phyloP scores from a whole-genome alignment of 768 basidiomycete genomes.

The Boletus insuetus region DNA sequence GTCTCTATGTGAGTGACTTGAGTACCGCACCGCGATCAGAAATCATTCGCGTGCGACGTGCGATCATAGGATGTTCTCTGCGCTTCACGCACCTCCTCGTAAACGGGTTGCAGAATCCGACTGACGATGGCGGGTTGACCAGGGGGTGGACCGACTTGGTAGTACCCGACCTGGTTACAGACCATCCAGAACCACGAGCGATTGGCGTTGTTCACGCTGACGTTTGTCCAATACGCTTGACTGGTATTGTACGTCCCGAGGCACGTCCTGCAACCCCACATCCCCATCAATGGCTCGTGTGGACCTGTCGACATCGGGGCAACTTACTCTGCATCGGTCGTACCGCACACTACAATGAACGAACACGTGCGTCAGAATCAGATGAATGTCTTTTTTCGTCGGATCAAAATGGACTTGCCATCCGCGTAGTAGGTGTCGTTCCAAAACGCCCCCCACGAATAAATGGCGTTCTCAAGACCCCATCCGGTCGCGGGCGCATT shows the following conservation, averaged over 20 bases:
- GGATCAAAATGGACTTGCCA: constrained; percentile 36
- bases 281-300: constrained; percentile 28
- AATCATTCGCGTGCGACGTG: no score
- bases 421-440: constrained; percentile 43
- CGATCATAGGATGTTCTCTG: no score
- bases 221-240: constrained; percentile 50
- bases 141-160: constrained; percentile 37
- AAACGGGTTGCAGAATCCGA: constrained; percentile 31
- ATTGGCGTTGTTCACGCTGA: constrained; percentile 47
- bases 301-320: no score
- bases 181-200: constrained; percentile 77
- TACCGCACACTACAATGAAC: constrained; percentile 44
- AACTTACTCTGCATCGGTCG: background rate
- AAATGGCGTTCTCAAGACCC: constrained; percentile 59
- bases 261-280: constrained; percentile 33
- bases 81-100: constrained; percentile 22
- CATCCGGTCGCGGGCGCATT: constrained; percentile 49
- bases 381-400: background rate
- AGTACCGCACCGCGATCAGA: constrained; percentile 1
- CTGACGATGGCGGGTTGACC: constrained; percentile 35
- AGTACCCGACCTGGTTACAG: constrained; percentile 68
- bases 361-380: background rate
- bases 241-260: constrained; percentile 42
- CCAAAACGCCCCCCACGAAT: constrained; percentile 62
- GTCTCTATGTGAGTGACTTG: no score